A percentile compares a stretch with the other conserved stretches of the same genome.
phyloP scores from a whole-genome alignment of 331 rosid species.

The Telfairia occidentalis region DNA sequence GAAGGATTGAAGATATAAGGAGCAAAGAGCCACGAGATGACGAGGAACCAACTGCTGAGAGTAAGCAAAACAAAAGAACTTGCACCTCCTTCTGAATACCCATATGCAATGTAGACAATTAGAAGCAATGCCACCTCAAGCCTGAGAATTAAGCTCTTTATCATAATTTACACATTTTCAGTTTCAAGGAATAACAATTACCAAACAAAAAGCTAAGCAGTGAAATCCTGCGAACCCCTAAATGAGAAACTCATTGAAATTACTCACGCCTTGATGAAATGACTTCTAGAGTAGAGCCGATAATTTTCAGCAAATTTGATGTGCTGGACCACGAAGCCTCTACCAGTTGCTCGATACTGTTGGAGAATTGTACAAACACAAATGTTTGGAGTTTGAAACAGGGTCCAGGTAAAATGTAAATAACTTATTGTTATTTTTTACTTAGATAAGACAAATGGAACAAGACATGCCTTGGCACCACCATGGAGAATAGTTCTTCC shows the following conservation, averaged over 20 bases:
- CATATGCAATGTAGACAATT: conserved; percentile 71
- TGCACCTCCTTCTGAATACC: conserved; percentile 70
- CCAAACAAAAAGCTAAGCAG: neutral
- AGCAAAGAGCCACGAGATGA: conserved; percentile 94
- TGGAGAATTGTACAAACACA: conserved; percentile 15
- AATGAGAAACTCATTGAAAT: neutral
- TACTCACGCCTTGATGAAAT: conserved; percentile 94
- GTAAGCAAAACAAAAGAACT: conserved; percentile 73
- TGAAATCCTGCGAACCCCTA: neutral
- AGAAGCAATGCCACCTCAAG: conserved; percentile 87
- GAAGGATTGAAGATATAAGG: conserved; percentile 97
- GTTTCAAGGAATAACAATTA: neutral
- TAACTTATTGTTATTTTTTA: neutral
- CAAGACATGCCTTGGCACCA: conserved; percentile 72
- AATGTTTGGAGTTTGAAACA: neutral
- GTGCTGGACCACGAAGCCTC: conserved; percentile 93
- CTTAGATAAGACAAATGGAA: neutral
- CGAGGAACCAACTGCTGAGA: conserved; percentile 97
- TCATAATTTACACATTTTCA: neutral
- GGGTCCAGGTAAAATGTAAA: neutral
- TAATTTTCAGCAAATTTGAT: conserved; percentile 95
- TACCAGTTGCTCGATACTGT: conserved; percentile 98
- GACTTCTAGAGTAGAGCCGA: conserved; percentile 91
- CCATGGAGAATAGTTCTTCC: conserved; percentile 97
- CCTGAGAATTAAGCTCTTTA: conserved; percentile 35